phyloP scores from a whole-genome alignment of 331 rosid genomes.

The Quercus lobata region DNA sequence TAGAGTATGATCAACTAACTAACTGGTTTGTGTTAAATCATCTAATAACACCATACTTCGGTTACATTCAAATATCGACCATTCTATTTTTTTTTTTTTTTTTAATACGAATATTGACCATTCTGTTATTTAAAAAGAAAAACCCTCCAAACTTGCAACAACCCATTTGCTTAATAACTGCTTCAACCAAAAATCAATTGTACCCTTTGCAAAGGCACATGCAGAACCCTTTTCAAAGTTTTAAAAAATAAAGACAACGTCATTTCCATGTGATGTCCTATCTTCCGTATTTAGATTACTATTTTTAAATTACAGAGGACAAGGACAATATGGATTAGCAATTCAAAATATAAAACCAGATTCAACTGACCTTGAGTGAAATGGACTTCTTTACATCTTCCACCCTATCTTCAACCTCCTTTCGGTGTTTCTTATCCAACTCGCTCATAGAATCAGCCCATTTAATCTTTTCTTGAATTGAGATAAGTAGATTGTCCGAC shows the following conservation, averaged over 20 bases:
- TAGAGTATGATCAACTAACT: too few relatives aligned
- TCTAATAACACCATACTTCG: too few relatives aligned
- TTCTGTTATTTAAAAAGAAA: too few relatives aligned
- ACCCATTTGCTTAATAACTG: too few relatives aligned
- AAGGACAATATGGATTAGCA: neutral
- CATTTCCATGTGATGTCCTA: neutral
- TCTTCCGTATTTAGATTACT: neutral
- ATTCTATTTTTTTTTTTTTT: too few relatives aligned
- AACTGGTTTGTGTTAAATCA: too few relatives aligned
- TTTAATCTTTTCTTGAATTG: constrained; percentile 93
- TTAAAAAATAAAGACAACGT: neutral
- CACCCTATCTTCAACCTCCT: constrained; percentile 79
- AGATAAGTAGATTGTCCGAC: constrained; percentile 70
- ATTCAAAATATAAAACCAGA: constrained; percentile 28
- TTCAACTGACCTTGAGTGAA: constrained; percentile 84
- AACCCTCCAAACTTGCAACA: too few relatives aligned
- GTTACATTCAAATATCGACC: too few relatives aligned
- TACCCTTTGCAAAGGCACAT: neutral
- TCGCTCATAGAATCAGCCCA: constrained; percentile 94
- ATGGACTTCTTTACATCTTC: constrained; percentile 84
- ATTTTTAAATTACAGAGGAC: neutral
- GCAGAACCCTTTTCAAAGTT: too few relatives aligned
- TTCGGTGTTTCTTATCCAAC: constrained; percentile 73
- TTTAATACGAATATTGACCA: too few relatives aligned
- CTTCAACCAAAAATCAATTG: too few relatives aligned